A percentile compares a stretch with the other conserved stretches of the same genome.
Conservation (phyloP, 345 rosid genomes). For the Salix koriyanagi region DNA sequence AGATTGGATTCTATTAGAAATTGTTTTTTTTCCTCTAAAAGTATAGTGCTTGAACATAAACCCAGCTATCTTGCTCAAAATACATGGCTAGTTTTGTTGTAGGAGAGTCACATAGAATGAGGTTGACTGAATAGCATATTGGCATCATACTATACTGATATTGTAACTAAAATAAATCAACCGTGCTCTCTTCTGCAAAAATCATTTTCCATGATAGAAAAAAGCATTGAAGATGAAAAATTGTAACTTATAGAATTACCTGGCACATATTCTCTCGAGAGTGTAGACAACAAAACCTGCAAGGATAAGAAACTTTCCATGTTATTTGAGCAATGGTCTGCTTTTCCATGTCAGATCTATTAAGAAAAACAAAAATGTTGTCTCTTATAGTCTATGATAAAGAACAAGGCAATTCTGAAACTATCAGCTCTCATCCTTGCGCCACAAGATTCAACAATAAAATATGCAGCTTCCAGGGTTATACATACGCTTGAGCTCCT, state of each 20-base stretch:
- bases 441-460: background rate
- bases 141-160: background rate
- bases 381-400: background rate
- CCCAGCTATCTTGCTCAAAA: background rate
- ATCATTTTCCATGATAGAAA: background rate
- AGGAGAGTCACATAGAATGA: background rate
- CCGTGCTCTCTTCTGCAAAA: background rate
- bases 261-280: conserved; percentile 64
- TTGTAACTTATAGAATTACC: conserved; percentile 30
- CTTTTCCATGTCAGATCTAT: background rate
- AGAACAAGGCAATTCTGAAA: background rate
- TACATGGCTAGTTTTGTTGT: background rate
- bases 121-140: background rate
- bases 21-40: background rate
- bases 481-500: conserved; percentile 74
- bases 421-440: background rate
- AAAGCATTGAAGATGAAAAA: background rate
- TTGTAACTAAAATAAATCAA: background rate
- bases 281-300: conserved; percentile 64
- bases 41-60: background rate
- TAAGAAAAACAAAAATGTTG: background rate
- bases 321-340: background rate
- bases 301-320: background rate
- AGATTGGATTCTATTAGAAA: background rate
- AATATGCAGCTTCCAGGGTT: background rate